These are phyloP conservation scores for Apiospora phragmitis DNA, from an alignment of 2,329 filamentous ascomycete genomes.

Conservation along the genomic window DNA sequence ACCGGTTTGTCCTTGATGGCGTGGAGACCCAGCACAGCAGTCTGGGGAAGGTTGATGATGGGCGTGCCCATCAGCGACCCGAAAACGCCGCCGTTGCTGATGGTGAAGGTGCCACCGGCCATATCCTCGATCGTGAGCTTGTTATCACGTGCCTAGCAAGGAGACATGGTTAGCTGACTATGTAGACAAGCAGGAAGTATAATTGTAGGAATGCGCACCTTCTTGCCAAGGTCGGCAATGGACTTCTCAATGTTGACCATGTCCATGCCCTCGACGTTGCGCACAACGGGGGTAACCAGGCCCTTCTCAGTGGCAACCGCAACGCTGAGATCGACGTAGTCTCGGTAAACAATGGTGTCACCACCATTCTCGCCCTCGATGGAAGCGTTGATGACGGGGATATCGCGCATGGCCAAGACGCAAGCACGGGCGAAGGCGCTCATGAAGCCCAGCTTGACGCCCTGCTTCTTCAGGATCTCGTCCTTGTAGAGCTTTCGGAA, in stretches of 20 bases:
- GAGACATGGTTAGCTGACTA: background rate
- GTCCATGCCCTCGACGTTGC: slow-evolving; percentile 87
- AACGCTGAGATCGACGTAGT: slow-evolving; percentile 97
- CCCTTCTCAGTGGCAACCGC: slow-evolving; percentile 98
- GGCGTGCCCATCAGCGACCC: slow-evolving; percentile 96
- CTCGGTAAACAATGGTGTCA: slow-evolving; percentile 96
- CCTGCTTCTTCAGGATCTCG: slow-evolving; percentile 91
- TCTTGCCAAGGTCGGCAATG: slow-evolving; percentile 93
- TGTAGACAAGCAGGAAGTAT: background rate
- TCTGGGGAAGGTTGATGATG: slow-evolving; percentile 97
- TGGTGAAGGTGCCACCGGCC: slow-evolving; percentile 97
- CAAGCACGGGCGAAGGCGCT: slow-evolving; percentile 91
- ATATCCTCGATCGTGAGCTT: slow-evolving; percentile 99
- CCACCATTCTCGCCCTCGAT: slow-evolving; percentile 95
- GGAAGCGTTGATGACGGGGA: slow-evolving; percentile 94
- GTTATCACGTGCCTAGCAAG: slow-evolving; percentile 78
- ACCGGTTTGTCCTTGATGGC: slow-evolving; percentile 95
- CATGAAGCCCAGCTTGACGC: slow-evolving; percentile 99
- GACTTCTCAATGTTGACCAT: slow-evolving; percentile 85
- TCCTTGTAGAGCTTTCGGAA: slow-evolving; percentile 98
- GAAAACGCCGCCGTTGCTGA: slow-evolving; percentile 96
- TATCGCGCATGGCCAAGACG: slow-evolving; percentile 88
- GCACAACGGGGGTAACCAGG: slow-evolving; percentile 92
- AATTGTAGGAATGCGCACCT: slow-evolving; percentile 55
- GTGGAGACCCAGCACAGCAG: slow-evolving; percentile 87